phyloP scores from a whole-genome alignment of 768 basidiomycete species.

The Boletus subparvulus region DNA sequence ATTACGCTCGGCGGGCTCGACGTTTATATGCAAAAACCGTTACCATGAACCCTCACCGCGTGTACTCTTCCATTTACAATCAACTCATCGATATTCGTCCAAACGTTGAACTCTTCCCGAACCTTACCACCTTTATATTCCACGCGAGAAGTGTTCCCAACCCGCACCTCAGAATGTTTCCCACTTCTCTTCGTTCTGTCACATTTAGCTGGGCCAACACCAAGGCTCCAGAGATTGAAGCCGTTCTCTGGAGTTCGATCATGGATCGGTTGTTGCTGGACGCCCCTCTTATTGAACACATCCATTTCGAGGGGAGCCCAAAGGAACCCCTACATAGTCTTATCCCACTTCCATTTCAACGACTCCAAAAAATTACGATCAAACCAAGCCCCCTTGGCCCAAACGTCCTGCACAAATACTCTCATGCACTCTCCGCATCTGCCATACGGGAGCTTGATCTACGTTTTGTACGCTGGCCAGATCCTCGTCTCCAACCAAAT shows the following conservation, averaged over 20 bases:
- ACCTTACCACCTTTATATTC: slow-evolving; percentile 14
- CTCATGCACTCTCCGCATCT: slow-evolving; percentile 21
- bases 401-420: slow-evolving; percentile 27
- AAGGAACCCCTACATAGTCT: slow-evolving; percentile 17
- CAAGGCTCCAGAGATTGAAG: slow-evolving; percentile 12
- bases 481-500: slow-evolving; percentile 13
- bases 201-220: slow-evolving; percentile 23
- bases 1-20: slow-evolving; percentile 21
- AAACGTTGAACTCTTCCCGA: slow-evolving; percentile 26
- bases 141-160: slow-evolving; percentile 16
- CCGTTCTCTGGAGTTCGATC: slow-evolving; percentile 20
- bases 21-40: slow-evolving; percentile 27
- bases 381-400: slow-evolving; percentile 23
- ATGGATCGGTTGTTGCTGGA: slow-evolving; percentile 21
- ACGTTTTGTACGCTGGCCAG: slow-evolving; percentile 25
- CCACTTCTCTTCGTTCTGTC: slow-evolving; percentile 22
- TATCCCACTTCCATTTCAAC: slow-evolving; percentile 18
- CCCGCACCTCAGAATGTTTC: slow-evolving; percentile 19
- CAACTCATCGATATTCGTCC: slow-evolving; percentile 23
- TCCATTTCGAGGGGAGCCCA: slow-evolving; percentile 27
- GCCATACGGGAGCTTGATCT: slow-evolving; percentile 22
- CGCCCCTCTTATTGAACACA: slow-evolving; percentile 20
- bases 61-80: slow-evolving; percentile 28
- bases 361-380: slow-evolving; percentile 20
- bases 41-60: slow-evolving; percentile 25